Conservation (phyloP, 805 yeast genomes). For the Candida khao-thaluensis region DNA sequence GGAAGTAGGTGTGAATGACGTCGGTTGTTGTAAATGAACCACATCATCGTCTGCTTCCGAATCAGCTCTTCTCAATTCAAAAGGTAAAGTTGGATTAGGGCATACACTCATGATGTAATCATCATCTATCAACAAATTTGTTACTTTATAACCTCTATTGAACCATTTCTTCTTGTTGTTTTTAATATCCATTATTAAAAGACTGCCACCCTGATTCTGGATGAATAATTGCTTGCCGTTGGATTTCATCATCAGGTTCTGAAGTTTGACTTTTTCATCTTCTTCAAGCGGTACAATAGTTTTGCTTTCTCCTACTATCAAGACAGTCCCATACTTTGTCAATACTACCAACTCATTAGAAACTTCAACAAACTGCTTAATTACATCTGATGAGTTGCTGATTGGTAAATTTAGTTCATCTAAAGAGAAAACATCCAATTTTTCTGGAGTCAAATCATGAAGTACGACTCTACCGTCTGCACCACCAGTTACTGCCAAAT, state of each 20-base stretch:
- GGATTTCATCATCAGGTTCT: slow-evolving; percentile 43
- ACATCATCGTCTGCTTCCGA: slow-evolving; percentile 2
- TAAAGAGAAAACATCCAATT: slow-evolving; percentile 24
- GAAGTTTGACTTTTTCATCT: slow-evolving; percentile 24
- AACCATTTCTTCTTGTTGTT: slow-evolving; percentile 5
- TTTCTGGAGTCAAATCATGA: slow-evolving; percentile 45
- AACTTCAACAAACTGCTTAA: slow-evolving; percentile 60
- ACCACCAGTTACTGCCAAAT: slow-evolving; percentile 79
- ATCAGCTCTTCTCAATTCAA: slow-evolving; percentile 42
- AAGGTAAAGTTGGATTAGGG: slow-evolving; percentile 62
- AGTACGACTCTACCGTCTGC: slow-evolving; percentile 84
- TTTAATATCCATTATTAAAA: slow-evolving; percentile 35
- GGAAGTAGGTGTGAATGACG: slow-evolving; percentile 58
- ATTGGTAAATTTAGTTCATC: slow-evolving; percentile 34
- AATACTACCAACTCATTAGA: slow-evolving; percentile 46
- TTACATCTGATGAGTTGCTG: slow-evolving; percentile 46
- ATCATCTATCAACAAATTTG: slow-evolving; percentile 45
- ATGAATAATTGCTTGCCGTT: slow-evolving; percentile 28
- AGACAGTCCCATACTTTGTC: slow-evolving; percentile 53
- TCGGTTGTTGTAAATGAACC: slow-evolving; percentile 36
- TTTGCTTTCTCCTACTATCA: neutral
- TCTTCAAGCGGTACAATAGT: slow-evolving; percentile 38
- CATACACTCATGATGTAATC: slow-evolving; percentile 53
- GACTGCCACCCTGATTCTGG: slow-evolving; percentile 38
- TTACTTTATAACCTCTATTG: slow-evolving; percentile 39